A percentile compares a stretch with the other conserved stretches of the same genome.
phyloP scores from a whole-genome alignment of 345 rosid species.

The Angophora floribunda region DNA sequence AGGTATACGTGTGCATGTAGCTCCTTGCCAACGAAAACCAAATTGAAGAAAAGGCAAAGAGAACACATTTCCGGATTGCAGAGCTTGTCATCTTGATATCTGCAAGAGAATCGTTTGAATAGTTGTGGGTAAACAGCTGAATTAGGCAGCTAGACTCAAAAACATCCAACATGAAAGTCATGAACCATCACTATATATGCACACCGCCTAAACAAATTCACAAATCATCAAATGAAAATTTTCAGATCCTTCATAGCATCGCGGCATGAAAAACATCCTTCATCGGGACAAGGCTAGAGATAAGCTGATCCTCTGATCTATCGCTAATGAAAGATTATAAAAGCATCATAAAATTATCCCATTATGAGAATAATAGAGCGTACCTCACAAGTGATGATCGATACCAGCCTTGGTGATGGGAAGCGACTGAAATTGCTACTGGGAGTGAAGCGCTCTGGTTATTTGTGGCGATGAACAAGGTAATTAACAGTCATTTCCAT shows the following conservation, averaged over 20 bases:
- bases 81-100: neutral
- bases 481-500: neutral
- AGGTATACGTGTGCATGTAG: constrained; percentile 57
- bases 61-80: constrained; percentile 2
- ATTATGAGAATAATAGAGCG: too few species aligned
- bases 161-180: neutral
- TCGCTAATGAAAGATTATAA: neutral
- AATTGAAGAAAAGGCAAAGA: constrained; percentile 27
- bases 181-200: neutral
- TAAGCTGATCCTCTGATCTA: neutral
- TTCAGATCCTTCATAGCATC: neutral
- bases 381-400: too few species aligned
- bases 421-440: neutral
- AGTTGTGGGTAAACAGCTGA: neutral
- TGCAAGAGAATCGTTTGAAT: neutral
- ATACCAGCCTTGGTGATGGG: neutral
- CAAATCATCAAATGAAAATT: neutral
- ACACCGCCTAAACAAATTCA: too few species aligned
- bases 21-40: constrained; percentile 84
- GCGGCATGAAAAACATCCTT: neutral
- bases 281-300: neutral
- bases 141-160: neutral
- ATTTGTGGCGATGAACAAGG: neutral
- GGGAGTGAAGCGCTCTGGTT: neutral
- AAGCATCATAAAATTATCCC: neutral